Evolutionary conservation across 106 monocot species (phyloP).

Genomic region (Narthecium ossifragum): DNA sequence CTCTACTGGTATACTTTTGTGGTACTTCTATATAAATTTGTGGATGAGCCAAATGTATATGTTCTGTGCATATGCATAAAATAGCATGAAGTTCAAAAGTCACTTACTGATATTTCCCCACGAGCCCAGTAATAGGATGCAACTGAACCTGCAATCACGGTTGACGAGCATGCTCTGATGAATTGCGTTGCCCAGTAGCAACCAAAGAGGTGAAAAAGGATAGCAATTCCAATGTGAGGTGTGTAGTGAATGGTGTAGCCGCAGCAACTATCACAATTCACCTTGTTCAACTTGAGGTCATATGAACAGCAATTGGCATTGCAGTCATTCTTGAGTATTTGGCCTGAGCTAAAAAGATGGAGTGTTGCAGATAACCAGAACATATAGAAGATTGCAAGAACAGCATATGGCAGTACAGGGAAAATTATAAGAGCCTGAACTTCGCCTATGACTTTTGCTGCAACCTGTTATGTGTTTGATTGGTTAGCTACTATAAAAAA

Average conservation of each 20-base stretch:
- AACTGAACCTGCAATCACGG: constrained; percentile 95
- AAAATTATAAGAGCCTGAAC: constrained; percentile 98
- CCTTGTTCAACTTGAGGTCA: constrained; percentile 77
- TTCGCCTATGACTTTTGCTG: constrained; percentile 97
- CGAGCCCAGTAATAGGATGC: constrained; percentile 96
- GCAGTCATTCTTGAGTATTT: constrained; percentile 75
- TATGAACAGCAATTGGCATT: constrained; percentile 84
- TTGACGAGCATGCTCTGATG: constrained; percentile 74
- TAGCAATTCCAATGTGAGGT: constrained; percentile 75
- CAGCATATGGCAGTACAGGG: constrained; percentile 69
- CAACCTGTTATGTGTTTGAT: too few relatives aligned
- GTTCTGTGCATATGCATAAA: too few relatives aligned
- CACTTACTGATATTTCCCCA: constrained; percentile 86
- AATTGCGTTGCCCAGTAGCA: constrained; percentile 98
- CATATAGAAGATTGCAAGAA: constrained; percentile 94
- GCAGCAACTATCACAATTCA: constrained; percentile 92
- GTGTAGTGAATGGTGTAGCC: constrained; percentile 91
- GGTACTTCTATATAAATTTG: too few relatives aligned
- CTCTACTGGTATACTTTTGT: too few relatives aligned
- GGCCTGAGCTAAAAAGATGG: constrained; percentile 95
- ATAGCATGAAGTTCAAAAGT: too few relatives aligned
- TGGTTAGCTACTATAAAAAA: too few relatives aligned
- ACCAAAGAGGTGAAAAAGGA: constrained; percentile 95
- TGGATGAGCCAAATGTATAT: too few relatives aligned
- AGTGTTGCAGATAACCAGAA: constrained; percentile 92